phyloP scores from a whole-genome alignment of 169 alveolate genomes.

The Babesia gibsoni region DNA sequence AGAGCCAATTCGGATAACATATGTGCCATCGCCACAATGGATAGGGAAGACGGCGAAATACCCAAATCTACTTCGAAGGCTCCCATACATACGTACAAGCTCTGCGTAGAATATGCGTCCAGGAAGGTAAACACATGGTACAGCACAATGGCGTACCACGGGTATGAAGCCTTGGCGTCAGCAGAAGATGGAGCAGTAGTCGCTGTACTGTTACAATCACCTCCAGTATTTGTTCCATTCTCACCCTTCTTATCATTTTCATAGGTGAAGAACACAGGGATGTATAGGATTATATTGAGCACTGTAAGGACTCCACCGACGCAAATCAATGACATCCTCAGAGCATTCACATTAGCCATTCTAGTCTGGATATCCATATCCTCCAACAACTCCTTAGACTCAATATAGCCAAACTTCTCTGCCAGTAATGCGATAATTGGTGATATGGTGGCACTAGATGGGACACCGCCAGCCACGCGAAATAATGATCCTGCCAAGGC shows the following conservation, averaged over 20 bases:
- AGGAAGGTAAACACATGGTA: constrained; percentile 8
- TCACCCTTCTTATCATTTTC: too few species aligned
- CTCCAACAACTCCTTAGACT: not conserved
- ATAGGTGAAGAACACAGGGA: constrained; percentile 16
- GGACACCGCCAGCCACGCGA: constrained; percentile 83
- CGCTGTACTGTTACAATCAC: too few species aligned
- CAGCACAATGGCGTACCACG: not conserved
- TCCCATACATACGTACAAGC: constrained; percentile 58
- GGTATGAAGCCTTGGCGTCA: too few species aligned
- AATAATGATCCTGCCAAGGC: constrained; percentile 83
- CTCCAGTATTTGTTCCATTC: too few species aligned
- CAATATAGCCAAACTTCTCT: constrained; percentile 76
- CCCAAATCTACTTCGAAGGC: constrained; percentile 84
- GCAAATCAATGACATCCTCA: constrained; percentile 23
- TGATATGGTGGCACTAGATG: constrained; percentile 82
- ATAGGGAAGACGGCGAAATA: constrained; percentile 77
- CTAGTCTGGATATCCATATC: not conserved
- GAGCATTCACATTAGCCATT: constrained; percentile 5
- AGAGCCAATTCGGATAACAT: constrained; percentile 77
- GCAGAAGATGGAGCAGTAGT: too few species aligned
- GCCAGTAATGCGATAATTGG: constrained; percentile 85
- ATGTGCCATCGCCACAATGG: constrained; percentile 80
- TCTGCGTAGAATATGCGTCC: constrained; percentile 14
- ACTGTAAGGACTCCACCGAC: not conserved
- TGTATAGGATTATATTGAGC: constrained; percentile 3